These are phyloP conservation scores for Sordariomycetes sp. DNA, from an alignment of 2,329 filamentous ascomycete genomes.

Conservation along the genomic window DNA sequence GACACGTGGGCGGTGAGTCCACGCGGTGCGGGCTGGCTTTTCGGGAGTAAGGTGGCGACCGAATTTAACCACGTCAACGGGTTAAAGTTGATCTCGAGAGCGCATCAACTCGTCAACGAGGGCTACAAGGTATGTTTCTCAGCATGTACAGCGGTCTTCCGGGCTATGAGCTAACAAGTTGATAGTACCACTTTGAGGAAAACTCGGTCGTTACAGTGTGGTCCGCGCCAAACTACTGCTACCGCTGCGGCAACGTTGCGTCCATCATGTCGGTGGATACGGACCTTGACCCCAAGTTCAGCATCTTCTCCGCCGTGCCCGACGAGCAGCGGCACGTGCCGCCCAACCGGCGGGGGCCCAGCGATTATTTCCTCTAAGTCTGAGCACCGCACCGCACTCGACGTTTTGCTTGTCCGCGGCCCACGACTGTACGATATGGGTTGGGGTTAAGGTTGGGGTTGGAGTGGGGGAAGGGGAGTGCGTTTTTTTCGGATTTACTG, in stretches of 20 bases:
- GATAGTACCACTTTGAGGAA: slow-evolving; percentile 79
- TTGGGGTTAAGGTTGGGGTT: background rate
- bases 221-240: slow-evolving; percentile 94
- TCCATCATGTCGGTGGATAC: slow-evolving; percentile 89
- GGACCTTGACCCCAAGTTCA: slow-evolving; percentile 81
- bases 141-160: slow-evolving; percentile 4
- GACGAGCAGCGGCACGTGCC: slow-evolving; percentile 74
- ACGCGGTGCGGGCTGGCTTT: slow-evolving; percentile 92
- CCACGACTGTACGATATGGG: slow-evolving; percentile 1
- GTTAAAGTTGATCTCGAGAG: slow-evolving; percentile 87
- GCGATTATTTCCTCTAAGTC: slow-evolving; percentile 54
- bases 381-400: background rate
- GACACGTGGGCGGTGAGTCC: slow-evolving; percentile 95
- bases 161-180: slow-evolving; percentile 11
- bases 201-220: slow-evolving; percentile 96
- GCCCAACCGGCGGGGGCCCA: slow-evolving; percentile 51
- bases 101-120: slow-evolving; percentile 97
- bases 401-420: background rate
- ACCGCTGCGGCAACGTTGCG: slow-evolving; percentile 89
- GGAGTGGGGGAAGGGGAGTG: background rate
- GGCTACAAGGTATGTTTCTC: slow-evolving; percentile 66
- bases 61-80: slow-evolving; percentile 97
- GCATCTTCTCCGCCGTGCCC: slow-evolving; percentile 81
- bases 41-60: slow-evolving; percentile 91
- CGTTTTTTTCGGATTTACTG: background rate